These are phyloP conservation scores for Bruguiera sexangula DNA, from an alignment of 345 rosid species.

Conservation along the genomic window DNA sequence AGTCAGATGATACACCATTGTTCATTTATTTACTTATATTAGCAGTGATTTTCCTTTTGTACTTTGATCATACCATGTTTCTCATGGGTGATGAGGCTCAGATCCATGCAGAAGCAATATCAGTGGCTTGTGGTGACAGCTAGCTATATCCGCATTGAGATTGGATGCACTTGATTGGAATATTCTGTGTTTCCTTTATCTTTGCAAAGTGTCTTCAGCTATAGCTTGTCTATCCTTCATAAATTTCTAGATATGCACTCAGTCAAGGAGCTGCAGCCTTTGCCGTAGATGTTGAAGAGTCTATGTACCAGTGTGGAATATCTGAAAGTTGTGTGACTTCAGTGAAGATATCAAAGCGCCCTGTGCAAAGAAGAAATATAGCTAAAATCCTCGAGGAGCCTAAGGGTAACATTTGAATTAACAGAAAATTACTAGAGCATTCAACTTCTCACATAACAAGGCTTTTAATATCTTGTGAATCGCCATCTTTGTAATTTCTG, in stretches of 20 bases:
- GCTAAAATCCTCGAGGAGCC: constrained; percentile 27
- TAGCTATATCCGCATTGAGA: neutral
- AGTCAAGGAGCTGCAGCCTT: constrained; percentile 71
- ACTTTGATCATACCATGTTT: neutral
- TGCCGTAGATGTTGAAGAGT: constrained; percentile 72
- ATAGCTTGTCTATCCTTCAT: constrained; percentile 28
- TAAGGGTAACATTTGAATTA: constrained; percentile 38
- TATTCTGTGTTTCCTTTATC: neutral
- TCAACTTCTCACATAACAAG: neutral
- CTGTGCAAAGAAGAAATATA: constrained; percentile 54
- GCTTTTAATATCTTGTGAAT: neutral
- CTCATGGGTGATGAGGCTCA: neutral
- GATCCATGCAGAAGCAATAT: neutral
- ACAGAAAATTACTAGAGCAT: neutral
- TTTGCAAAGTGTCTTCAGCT: constrained; percentile 4
- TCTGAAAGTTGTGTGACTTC: constrained; percentile 26
- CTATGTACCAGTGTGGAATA: constrained; percentile 21
- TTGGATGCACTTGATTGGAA: neutral
- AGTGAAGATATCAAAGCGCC: constrained; percentile 46
- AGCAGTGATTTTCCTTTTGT: neutral
- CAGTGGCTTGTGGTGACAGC: neutral
- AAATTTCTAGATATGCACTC: constrained; percentile 60
- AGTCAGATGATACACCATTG: too few relatives aligned
- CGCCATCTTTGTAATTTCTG: neutral
- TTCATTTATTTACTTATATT: too few relatives aligned